Conservation (phyloP, 1,139 yeast genomes). For the Pichia sp. region DNA sequence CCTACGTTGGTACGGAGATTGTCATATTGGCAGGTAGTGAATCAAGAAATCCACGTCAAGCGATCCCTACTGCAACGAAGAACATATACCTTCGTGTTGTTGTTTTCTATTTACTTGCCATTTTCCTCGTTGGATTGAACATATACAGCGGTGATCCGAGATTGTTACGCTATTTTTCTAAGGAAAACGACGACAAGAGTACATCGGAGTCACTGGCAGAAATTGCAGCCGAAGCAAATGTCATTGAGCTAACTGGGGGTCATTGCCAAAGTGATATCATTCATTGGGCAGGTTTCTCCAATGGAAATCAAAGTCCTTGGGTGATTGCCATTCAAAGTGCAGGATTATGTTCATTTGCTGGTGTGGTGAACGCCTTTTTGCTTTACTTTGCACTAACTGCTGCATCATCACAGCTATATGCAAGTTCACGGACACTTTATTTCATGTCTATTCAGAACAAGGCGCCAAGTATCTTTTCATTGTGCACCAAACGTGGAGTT, state of each 20-base stretch:
- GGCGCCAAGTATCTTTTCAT: slow-evolving; percentile 54
- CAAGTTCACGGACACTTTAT: slow-evolving; percentile 71
- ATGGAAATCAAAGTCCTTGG: slow-evolving; percentile 73
- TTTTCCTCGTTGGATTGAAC: slow-evolving; percentile 66
- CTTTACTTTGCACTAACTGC: slow-evolving; percentile 72
- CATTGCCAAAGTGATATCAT: slow-evolving; percentile 29
- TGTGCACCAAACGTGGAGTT: slow-evolving; percentile 59
- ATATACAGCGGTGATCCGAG: slow-evolving; percentile 74
- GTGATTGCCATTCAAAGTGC: slow-evolving; percentile 69
- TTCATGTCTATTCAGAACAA: slow-evolving; percentile 66
- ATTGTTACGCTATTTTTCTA: slow-evolving; percentile 41
- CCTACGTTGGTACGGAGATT: slow-evolving; percentile 76
- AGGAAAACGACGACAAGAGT: slow-evolving; percentile 2
- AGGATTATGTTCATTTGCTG: slow-evolving; percentile 54
- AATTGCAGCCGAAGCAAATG: slow-evolving; percentile 13
- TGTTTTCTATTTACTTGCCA: slow-evolving; percentile 59
- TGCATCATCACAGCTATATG: slow-evolving; percentile 71
- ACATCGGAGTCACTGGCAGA: slow-evolving; percentile 1
- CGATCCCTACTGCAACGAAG: slow-evolving; percentile 71
- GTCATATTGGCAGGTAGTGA: slow-evolving; percentile 86
- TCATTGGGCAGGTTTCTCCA: slow-evolving; percentile 43
- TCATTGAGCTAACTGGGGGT: slow-evolving; percentile 25
- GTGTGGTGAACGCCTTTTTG: slow-evolving; percentile 58
- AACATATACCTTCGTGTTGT: slow-evolving; percentile 68
- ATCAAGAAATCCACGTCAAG: slow-evolving; percentile 71